phyloP scores from a whole-genome alignment of 1,284 basidiomycete species.

The Peniophora sp. region DNA sequence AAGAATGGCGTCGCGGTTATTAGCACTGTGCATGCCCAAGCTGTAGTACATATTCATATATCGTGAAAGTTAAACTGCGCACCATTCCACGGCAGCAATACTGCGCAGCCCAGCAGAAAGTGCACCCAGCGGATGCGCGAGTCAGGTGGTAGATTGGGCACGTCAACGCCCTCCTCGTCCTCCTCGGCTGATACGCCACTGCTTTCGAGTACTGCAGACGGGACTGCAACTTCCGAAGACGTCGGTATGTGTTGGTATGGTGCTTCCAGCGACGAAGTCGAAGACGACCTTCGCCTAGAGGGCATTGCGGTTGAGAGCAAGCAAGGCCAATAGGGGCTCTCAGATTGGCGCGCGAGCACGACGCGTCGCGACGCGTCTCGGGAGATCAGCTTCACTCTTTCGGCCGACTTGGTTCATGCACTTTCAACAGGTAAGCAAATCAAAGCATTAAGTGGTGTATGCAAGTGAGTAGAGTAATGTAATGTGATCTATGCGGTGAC shows the following conservation, averaged over 20 bases:
- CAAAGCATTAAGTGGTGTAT: neutral
- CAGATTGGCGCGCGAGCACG: neutral
- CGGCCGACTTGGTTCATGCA: neutral
- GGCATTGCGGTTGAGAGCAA: slow-evolving; percentile 3
- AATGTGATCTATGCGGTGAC: neutral
- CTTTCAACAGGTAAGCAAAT: neutral
- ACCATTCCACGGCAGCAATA: slow-evolving; percentile 79
- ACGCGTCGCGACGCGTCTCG: neutral
- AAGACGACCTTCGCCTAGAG: slow-evolving; percentile 6
- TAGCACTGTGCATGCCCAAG: slow-evolving; percentile 37
- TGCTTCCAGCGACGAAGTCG: slow-evolving; percentile 1
- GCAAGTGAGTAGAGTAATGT: neutral
- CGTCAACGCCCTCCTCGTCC: slow-evolving; percentile 11
- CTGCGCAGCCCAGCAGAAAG: slow-evolving; percentile 65
- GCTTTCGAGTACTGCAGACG: slow-evolving; percentile 16
- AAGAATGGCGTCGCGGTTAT: slow-evolving; percentile 77
- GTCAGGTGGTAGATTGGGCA: slow-evolving; percentile 23
- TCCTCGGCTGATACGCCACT: slow-evolving; percentile 28
- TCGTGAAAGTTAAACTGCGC: slow-evolving; percentile 14
- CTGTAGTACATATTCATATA: slow-evolving; percentile 1
- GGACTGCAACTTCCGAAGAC: slow-evolving; percentile 3
- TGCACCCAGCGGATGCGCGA: slow-evolving; percentile 49
- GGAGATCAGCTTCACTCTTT: neutral
- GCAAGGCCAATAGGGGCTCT: neutral
- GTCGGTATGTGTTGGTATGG: slow-evolving; percentile 16